phyloP scores from a whole-genome alignment of 2,329 filamentous ascomycete genomes.

The Stagonosporopsis vannaccii region DNA sequence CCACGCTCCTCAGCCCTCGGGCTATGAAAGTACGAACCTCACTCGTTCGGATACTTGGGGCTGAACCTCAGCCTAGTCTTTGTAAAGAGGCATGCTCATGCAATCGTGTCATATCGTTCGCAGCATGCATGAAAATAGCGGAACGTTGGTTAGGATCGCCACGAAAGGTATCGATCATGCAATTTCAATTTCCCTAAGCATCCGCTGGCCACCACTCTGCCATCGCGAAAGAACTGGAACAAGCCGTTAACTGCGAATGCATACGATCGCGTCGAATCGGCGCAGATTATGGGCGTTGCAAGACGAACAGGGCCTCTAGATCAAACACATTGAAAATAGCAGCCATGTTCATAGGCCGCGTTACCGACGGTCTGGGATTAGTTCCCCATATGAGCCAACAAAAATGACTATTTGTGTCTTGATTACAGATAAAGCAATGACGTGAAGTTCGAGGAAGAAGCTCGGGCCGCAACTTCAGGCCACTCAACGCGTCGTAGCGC shows the following conservation, averaged over 20 bases:
- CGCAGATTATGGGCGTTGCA: neutral
- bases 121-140: no score
- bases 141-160: no score
- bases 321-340: neutral
- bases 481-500: constrained; percentile 28
- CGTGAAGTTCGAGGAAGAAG: constrained; percentile 12
- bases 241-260: neutral
- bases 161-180: neutral
- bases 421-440: constrained; percentile 4
- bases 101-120: no score
- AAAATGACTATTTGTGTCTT: neutral
- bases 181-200: neutral
- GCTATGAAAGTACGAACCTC: no score
- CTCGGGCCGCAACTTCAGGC: constrained; percentile 22
- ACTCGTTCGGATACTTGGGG: no score
- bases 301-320: neutral
- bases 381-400: no score
- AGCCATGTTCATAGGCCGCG: neutral
- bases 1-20: neutral
- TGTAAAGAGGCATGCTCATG: neutral
- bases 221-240: neutral
- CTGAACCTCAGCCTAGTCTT: no score
- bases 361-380: neutral
- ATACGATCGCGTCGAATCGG: neutral
- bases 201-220: no score